Evolutionary conservation across 1,284 basidiomycete genomes (phyloP).

Genomic region (Ustilago shanxiensis): DNA sequence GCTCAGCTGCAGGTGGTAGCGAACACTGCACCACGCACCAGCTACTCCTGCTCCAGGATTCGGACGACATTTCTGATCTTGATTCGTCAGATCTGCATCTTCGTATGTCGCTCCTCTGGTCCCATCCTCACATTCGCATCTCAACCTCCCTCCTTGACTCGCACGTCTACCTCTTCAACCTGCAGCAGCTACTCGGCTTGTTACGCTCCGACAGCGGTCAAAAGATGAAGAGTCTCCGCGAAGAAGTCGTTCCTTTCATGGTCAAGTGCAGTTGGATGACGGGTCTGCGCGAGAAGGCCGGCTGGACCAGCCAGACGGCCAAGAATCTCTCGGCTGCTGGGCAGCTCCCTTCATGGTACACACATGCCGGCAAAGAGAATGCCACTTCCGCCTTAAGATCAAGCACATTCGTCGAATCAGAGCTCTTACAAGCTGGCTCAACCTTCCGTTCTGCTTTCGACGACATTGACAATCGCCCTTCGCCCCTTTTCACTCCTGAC

Average conservation of each 20-base stretch:
- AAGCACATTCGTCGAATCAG: constrained; percentile 43
- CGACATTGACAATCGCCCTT: constrained; percentile 27
- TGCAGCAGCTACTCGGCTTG: constrained; percentile 55
- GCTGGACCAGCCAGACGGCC: constrained; percentile 42
- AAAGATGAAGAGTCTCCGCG: constrained; percentile 63
- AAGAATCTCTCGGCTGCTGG: constrained; percentile 12
- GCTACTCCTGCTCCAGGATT: constrained; percentile 59
- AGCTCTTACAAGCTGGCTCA: constrained; percentile 39
- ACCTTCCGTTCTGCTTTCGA: constrained; percentile 21
- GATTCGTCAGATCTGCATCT: constrained; percentile 61
- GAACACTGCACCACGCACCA: constrained; percentile 44
- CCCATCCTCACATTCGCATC: constrained; percentile 55
- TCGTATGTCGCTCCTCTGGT: constrained; percentile 61
- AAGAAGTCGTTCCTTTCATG: constrained; percentile 66
- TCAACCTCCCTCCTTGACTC: constrained; percentile 65
- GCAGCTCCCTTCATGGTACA: constrained; percentile 21
- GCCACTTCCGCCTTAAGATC: constrained; percentile 20
- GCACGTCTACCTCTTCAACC: constrained; percentile 64
- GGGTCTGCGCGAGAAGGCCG: constrained; percentile 61
- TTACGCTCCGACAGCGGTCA: constrained; percentile 47
- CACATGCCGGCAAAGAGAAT: constrained; percentile 19
- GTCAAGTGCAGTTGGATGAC: constrained; percentile 66
- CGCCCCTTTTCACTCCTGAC: constrained; percentile 41
- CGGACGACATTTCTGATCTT: constrained; percentile 58
- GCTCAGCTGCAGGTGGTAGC: constrained; percentile 15